These are phyloP conservation scores for Syzygium aromaticum DNA, from an alignment of 345 rosid genomes.

Conservation along the genomic window DNA sequence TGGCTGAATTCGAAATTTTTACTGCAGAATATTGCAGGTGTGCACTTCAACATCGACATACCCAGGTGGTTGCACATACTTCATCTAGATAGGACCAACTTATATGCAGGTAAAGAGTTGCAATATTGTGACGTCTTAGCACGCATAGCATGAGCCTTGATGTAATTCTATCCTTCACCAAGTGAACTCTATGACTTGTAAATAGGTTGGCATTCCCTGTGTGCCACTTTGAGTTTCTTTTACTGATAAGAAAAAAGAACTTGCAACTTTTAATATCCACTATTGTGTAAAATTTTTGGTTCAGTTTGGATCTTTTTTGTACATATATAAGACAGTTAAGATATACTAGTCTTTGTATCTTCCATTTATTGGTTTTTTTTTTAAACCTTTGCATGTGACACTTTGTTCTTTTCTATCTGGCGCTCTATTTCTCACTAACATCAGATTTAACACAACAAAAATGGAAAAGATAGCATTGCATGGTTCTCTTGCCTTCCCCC, in stretches of 20 bases:
- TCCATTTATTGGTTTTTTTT: neutral
- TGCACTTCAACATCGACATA: conserved; percentile 62
- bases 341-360: neutral
- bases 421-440: neutral
- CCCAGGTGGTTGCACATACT: conserved; percentile 70
- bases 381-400: neutral
- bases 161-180: neutral
- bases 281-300: neutral
- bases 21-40: conserved; percentile 72
- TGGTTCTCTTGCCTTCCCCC: neutral
- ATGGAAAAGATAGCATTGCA: neutral
- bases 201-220: neutral
- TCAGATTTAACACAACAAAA: neutral
- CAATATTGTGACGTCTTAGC: neutral
- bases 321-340: neutral
- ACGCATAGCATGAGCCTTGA: neutral
- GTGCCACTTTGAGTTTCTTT: neutral
- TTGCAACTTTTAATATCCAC: neutral
- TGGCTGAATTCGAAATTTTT: conserved; percentile 21
- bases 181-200: neutral
- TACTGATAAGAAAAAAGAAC: neutral
- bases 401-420: neutral
- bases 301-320: neutral
- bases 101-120: conserved; percentile 58
- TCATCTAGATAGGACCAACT: conserved; percentile 64